phyloP scores from a whole-genome alignment of 2,329 filamentous ascomycete genomes.

The Sarocladium oryzae region DNA sequence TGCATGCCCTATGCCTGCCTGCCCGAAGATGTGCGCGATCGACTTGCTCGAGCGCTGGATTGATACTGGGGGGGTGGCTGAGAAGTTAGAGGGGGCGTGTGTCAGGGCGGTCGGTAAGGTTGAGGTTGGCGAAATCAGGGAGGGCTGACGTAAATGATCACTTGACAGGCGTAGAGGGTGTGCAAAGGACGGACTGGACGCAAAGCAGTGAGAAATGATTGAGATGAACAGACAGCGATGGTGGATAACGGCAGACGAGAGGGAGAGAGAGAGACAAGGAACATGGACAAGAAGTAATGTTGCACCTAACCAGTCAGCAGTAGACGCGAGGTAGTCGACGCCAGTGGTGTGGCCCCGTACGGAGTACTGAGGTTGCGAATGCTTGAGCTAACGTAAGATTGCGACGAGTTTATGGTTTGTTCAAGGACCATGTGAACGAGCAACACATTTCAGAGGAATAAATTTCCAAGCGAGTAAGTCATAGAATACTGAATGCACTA shows the following conservation, averaged over 20 bases:
- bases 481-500: too few species aligned
- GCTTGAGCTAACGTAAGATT: too few species aligned
- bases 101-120: not conserved
- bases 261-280: not conserved
- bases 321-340: not conserved
- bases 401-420: too few species aligned
- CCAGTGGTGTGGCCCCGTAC: too few species aligned
- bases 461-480: too few species aligned
- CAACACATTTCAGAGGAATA: too few species aligned
- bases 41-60: not conserved
- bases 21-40: not conserved
- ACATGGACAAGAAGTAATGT: not conserved
- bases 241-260: not conserved
- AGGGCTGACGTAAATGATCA: slow-evolving; percentile 1
- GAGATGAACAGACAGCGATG: not conserved
- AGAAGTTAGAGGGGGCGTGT: slow-evolving; percentile 1
- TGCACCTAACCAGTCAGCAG: not conserved
- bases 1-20: too few species aligned
- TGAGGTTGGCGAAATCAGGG: slow-evolving; percentile 1
- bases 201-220: not conserved
- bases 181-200: not conserved
- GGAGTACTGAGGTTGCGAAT: too few species aligned
- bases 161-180: not conserved
- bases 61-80: not conserved
- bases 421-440: too few species aligned